Evolutionary conservation across 148 eudicot genomes (phyloP), one percentile per base, ranked within the genome.

Genomic region (Camellia lanceoleosa): DNA sequence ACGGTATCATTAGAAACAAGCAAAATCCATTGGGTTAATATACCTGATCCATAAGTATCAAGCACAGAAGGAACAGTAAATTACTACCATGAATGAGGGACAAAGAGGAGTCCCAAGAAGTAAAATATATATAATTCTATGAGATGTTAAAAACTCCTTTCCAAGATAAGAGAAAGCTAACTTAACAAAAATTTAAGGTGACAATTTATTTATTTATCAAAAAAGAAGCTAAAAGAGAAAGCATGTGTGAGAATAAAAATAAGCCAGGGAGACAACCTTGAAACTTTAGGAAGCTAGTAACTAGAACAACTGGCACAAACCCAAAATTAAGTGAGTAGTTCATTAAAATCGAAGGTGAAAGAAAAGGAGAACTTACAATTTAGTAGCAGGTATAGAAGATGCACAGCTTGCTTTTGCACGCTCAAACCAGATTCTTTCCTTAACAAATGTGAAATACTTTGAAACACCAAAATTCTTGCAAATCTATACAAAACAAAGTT

Each of bases 341-440:
- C 20, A 20, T 20, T n/a, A 67, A 58, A 18, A 0, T 10, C 12
- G 54, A 23, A 43, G 49, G 46, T 20, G 12, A 64, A 65, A 77
- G 13, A 54, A 20, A 63, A 49, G 58, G 23, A 65, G 46, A 77
- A 65, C 97, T 96, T 80, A 96, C 99, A 92, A 84, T 93, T 96
- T 78, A 92, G 84, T 69, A 96, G 90, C 79, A 92, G 89, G 83
- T 84, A 90, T 38, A 96, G 77, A 42, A 89, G 92, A 86, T 84
- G 91, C 42, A 92, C 87, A 76, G 95, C 92, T 87, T 89, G 91
- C 81, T 87, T 90, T 78, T 84, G 93, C 83, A 89, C 91, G 80
- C 75, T 79, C 49, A 88, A 77, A 73, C 95, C 98, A 75, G 92
- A 88, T 79, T 87, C 92, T 82, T 83, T 90, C 81, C 85, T 88